Evolutionary conservation across 2,329 filamentous ascomycete genomes (phyloP), one percentile per base, ranked within the genome.

Genomic region (Penicillium crustosum): DNA sequence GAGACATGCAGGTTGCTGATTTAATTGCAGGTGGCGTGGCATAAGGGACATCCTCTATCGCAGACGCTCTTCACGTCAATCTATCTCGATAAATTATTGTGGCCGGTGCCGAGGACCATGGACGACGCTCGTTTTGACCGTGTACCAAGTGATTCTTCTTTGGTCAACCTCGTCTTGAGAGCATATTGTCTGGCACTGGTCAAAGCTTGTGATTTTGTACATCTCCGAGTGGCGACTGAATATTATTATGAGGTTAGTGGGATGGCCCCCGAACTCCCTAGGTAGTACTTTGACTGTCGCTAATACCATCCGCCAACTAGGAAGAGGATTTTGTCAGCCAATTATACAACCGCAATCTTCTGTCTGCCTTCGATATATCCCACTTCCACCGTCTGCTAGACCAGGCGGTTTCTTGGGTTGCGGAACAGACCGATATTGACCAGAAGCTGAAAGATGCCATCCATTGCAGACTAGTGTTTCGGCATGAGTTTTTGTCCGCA

Each of bases 251-350:
- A 99, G 83, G 90, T 90, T 73, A 62, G 78, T 72, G 31, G 31
- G 21, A 19, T 42, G 27, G 25, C 44, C 43, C 29, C 2, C 41
- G 42, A 19, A 60, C 19, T 10, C n/a, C n/a, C n/a, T n/a, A n/a
- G n/a, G n/a, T n/a, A 25, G 5, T 44, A 7, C 9, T 29, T 15
- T 35, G 33, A 48, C 31, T 31, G 19, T 35, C 48, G 49, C 68
- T 69, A 60, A 67, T 55, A 17, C 49, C 5, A n/a, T 43, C n/a
- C 10, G 47, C 23, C 42, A 15, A 54, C 44, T 64, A 93, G 88
- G 94, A 99, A 76, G 94, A 99, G 75, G 94, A 99, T 70, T 97
- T 99, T 71, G 91, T 95, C 21, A 93, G 91, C 7, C 92, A 96
- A 73, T 89, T 93, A 0, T 97, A 94, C 71, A 89, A 92, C 65